Base-by-base conservation (phyloP, 2,329 filamentous ascomycete genomes). In the Aureobasidium sp. region DNA sequence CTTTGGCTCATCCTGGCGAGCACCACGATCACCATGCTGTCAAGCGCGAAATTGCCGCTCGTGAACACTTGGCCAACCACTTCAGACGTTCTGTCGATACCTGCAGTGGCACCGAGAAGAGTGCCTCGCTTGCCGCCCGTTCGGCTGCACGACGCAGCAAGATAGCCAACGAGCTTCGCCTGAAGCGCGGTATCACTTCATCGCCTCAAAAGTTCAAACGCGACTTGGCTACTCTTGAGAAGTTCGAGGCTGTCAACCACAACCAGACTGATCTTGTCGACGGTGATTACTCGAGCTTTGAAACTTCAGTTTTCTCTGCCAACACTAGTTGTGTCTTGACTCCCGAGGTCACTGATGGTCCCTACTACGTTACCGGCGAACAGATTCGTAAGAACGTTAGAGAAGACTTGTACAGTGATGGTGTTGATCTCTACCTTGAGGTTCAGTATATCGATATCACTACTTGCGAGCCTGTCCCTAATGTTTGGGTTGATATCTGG, bases 401-500 rank as follows among this genome's bases (percentile, higher is more conserved):
- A 2, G 44, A 48, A 13, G 29, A 32, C 14, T 9, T 44, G 41
- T 44, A 44, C 7, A 10, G n/a, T 13, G 44, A 48, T 4, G 44
- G 44, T 30, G 27, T 48, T n/a, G 21, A 27, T 32, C n/a, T 48
- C 21, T 53, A 69, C 68, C 8, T 79, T 13, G 78, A 80, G 54
- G 69, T 77, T 54, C 76, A 79, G 63, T 73, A 79, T 63, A 71
- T 74, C 37, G 72, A 78, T 57, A 72, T 75, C 34, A 69, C 72
- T 29, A 77, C 74, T 48, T 79, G 77, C 68, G 67, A 74, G 59
- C 69, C 78, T 2, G 70, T 72, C 5, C 36, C 61, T 3, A 65
- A 71, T 36, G 70, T 77, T n/a, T 73, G 73, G 63, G 63, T 79
- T 9, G 77, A 80, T 62, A 69, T 76, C 36, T 79, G 78, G 78